These are phyloP conservation scores for Fusarium equiseti DNA, from an alignment of 2,329 filamentous ascomycete genomes.

Conservation along the genomic window DNA sequence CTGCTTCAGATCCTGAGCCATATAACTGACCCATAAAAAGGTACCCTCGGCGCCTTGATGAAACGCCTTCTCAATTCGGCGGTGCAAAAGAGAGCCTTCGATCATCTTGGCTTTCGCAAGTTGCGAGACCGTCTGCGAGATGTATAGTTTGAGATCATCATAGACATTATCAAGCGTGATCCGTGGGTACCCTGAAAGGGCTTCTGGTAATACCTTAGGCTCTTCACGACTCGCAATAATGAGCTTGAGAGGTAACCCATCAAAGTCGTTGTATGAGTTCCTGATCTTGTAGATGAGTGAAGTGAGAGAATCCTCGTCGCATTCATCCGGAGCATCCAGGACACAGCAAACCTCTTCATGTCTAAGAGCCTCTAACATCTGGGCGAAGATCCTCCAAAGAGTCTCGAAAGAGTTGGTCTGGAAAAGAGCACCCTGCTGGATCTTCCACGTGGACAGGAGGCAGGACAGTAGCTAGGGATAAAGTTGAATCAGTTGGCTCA, in stretches of 20 bases:
- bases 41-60: neutral
- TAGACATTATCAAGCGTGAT: neutral
- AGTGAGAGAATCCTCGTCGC: neutral
- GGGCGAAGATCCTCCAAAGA: neutral
- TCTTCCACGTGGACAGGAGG: neutral
- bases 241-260: neutral
- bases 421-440: neutral
- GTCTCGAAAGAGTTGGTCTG: neutral
- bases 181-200: accelerated
- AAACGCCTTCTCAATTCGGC: neutral
- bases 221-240: conserved; percentile 1
- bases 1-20: neutral
- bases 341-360: neutral
- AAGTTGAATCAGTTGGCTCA: conserved; percentile 2
- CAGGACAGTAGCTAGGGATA: neutral
- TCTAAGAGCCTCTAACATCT: neutral
- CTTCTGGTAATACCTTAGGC: neutral
- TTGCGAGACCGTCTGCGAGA: neutral
- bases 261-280: neutral
- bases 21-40: conserved; percentile 3
- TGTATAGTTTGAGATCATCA: neutral
- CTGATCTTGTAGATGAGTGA: accelerated
- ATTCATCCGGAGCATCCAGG: conserved; percentile 20
- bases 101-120: neutral
- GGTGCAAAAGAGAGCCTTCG: accelerated